Evolutionary conservation across 2,329 filamentous ascomycete genomes (phyloP), one percentile per base, ranked within the genome.

Genomic region (Fusarium phyllophilum): DNA sequence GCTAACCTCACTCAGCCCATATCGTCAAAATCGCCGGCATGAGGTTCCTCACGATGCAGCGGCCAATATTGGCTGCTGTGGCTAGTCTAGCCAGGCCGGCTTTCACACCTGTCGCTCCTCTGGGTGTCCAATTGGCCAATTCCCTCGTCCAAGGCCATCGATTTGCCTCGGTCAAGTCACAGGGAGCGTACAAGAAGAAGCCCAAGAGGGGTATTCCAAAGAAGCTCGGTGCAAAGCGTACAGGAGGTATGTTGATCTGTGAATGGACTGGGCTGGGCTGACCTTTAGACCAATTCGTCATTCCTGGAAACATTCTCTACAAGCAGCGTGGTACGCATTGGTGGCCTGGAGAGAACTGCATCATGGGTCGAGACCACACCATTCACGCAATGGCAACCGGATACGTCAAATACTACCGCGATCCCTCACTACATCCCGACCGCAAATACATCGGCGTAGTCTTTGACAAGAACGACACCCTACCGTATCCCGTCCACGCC

Each of bases 281-380:
- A 78, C 72, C 49, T 39, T 31, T 80, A 95, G 93, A 96, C 81
- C 93, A 98, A 86, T 97, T 92, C 83, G 96, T 99, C 41, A 93
- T 97, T 66, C 93, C 95, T 9, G 96, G 96, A 62, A 98, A 97
- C 86, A 99, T 99, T 84, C 93, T 99, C 84, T 99, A 96, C 89
- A 95, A 94, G 82, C 96, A 99, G 84, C 92, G 96, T 79, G 96
- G 96, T 78, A 97, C 96, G 8, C 90, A 92, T 79, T 99, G 96
- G 96, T 96, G 92, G 82, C 93, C 96, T 2, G 96, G 96, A 79
- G 96, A 98, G 82, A 98, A 99, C 85, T 94, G 93, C 83, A 93
- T 92, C 78, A 96, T 98, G 87, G 96, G 96, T 57, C 93, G 96
- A 70, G 95, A 99, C 83, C 96, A 98, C 86, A 98, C 96, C 57